These are phyloP conservation scores for Candida endomychidarum DNA, from an alignment of 805 yeast genomes.

Conservation along the genomic window DNA sequence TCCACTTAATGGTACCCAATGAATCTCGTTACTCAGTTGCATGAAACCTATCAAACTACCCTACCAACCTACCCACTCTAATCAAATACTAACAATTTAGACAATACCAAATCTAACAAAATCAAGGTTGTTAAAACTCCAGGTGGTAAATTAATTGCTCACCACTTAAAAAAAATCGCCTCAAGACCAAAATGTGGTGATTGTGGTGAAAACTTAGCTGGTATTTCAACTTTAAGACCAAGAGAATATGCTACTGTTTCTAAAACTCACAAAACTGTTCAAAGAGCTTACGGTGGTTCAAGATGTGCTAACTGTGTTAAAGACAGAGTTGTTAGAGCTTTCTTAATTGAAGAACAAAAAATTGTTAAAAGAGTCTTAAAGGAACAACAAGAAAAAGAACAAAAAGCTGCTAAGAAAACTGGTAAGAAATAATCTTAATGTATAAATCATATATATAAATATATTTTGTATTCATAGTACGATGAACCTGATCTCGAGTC, in stretches of 20 bases:
- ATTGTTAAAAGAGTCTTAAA: constrained; percentile 98
- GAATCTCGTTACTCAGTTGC: too few species aligned
- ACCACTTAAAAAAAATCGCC: constrained; percentile 92
- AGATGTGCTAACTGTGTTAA: constrained; percentile 98
- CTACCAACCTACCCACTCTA: not conserved
- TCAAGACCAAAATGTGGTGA: constrained; percentile 89
- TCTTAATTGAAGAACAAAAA: constrained; percentile 99
- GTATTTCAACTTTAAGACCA: constrained; percentile 96
- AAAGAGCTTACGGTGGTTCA: constrained; percentile 99
- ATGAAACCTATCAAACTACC: too few species aligned
- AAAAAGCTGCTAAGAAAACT: constrained; percentile 44
- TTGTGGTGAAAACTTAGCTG: constrained; percentile 79
- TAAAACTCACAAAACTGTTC: constrained; percentile 96
- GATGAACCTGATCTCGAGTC: too few species aligned
- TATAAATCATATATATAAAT: constrained; percentile 9
- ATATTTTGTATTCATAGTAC: constrained; percentile 11
- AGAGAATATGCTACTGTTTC: constrained; percentile 94
- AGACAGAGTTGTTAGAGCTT: constrained; percentile 99
- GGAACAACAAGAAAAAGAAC: constrained; percentile 90
- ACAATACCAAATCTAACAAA: constrained; percentile 99
- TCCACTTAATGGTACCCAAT: too few species aligned
- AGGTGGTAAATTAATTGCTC: constrained; percentile 98
- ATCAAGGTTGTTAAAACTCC: constrained; percentile 99
- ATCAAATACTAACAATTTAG: constrained; percentile 46
- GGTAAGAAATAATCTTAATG: constrained; percentile 29